Evolutionary conservation across 139 green algal species (phyloP), one percentile per base, ranked within the genome.

Genomic region (Medakamo hakoo): DNA sequence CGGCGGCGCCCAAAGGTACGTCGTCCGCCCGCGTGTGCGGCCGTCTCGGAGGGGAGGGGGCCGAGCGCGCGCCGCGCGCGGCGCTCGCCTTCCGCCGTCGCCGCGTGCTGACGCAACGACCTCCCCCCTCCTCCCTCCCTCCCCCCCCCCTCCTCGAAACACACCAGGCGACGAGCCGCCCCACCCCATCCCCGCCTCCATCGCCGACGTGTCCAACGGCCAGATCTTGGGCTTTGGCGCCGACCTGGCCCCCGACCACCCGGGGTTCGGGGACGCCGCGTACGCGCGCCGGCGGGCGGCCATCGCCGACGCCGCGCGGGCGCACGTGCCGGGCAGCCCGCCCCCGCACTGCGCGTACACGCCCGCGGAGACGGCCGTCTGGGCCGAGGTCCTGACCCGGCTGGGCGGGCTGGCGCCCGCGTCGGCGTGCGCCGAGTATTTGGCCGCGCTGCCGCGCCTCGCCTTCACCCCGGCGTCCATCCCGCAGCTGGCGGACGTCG

Each of bases 281-380:
- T 95, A 95, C 85, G 93, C 89, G 77, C 66, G 64, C 62, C 71
- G 87, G 1, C 69, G 87, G 0, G 62, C 73, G 1, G 62, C 73
- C 63, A 92, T 94, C 28, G 76, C 78, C 4, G 71, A 83, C 58
- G 32, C 84, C 3, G 87, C 87, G 0, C 69, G 73, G 1, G 1
- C 32, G 4, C 86, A 94, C 62, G 21, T 90, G 80, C 86, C 40
- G 74, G 75, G 40, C 3, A 28, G 65, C 21, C 83, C 80, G 40
- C 90, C 95, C 30, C 82, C 84, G 0, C 26, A 59, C 23, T 73
- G 95, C 22, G 60, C 78, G 0, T 96, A 96, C 76, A 81, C 62
- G 0, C 16, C 70, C 1, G 75, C 86, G 30, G 89, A 96, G 73
- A 52, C 75, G 25, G 49, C 32, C 3, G 78, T 81, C 5, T 96